These are phyloP conservation scores for Comarum palustre DNA, from an alignment of 306 rosid species.

Conservation along the genomic window DNA sequence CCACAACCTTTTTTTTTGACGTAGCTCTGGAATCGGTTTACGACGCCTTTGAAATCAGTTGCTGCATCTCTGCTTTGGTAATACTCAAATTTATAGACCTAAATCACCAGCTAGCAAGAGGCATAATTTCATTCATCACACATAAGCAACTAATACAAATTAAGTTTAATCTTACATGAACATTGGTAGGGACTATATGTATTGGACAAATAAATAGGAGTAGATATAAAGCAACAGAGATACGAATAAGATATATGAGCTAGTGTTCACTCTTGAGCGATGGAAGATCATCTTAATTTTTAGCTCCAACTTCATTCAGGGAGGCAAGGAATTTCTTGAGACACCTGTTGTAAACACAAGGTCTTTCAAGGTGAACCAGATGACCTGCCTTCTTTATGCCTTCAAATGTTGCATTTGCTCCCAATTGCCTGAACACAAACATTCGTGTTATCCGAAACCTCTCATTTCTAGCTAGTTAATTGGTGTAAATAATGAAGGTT, in stretches of 20 bases:
- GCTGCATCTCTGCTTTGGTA: too few relatives aligned
- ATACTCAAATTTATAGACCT: too few relatives aligned
- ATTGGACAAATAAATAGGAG: neutral
- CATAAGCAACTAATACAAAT: too few relatives aligned
- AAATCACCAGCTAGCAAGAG: neutral
- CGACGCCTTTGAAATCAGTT: too few relatives aligned
- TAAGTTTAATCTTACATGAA: too few relatives aligned
- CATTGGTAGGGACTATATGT: too few relatives aligned
- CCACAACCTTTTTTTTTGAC: too few relatives aligned
- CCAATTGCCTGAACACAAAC: constrained; percentile 40
- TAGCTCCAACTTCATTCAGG: constrained; percentile 14
- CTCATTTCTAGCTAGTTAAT: neutral
- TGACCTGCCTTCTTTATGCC: constrained; percentile 57
- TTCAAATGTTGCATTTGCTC: constrained; percentile 44
- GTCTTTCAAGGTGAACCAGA: constrained; percentile 66
- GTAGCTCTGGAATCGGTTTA: too few relatives aligned
- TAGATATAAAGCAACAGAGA: neutral
- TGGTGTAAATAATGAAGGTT: neutral
- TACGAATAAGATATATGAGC: neutral
- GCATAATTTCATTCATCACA: neutral
- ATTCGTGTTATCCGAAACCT: too few relatives aligned
- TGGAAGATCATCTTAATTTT: neutral
- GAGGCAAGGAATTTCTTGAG: constrained; percentile 47
- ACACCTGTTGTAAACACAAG: constrained; percentile 46
- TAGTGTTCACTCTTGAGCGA: too few relatives aligned